Conservation (phyloP, 192 early-diverging fungal genomes). For the Gorgonomyces haynaldii region DNA sequence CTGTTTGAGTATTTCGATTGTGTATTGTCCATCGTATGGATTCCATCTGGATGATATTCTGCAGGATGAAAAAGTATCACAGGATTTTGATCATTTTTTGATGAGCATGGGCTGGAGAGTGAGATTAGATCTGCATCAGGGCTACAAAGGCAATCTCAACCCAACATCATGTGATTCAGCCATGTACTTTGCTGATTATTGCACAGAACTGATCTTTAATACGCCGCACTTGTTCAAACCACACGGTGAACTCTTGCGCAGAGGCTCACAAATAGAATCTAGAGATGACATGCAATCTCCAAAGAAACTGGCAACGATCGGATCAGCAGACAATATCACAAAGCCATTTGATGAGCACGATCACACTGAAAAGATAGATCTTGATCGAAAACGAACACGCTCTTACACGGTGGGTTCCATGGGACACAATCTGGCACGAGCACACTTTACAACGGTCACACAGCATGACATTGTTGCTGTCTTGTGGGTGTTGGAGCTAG, state of each 20-base stretch:
- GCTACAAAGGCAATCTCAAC: slow-evolving; percentile 51
- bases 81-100: slow-evolving; percentile 60
- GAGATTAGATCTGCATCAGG: slow-evolving; percentile 42
- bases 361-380: no score
- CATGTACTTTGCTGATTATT: slow-evolving; percentile 59
- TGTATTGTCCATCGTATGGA: slow-evolving; percentile 49
- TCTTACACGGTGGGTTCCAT: neutral
- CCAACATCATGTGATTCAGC: slow-evolving; percentile 40
- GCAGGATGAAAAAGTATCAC: slow-evolving; percentile 22
- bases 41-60: slow-evolving; percentile 41
- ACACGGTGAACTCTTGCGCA: neutral
- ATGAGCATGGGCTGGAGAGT: slow-evolving; percentile 23
- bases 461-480: slow-evolving; percentile 56
- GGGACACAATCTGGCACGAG: no score
- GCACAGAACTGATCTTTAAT: slow-evolving; percentile 58
- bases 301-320: no score
- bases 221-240: slow-evolving; percentile 38
- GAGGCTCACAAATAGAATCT: neutral
- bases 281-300: no score
- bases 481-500: slow-evolving; percentile 62
- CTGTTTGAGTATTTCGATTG: slow-evolving; percentile 51
- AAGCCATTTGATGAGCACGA: no score
- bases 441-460: no score
- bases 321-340: no score
- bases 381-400: no score